Conservation (phyloP, 2,329 filamentous ascomycete genomes). For the Ophiostoma ulmi region DNA sequence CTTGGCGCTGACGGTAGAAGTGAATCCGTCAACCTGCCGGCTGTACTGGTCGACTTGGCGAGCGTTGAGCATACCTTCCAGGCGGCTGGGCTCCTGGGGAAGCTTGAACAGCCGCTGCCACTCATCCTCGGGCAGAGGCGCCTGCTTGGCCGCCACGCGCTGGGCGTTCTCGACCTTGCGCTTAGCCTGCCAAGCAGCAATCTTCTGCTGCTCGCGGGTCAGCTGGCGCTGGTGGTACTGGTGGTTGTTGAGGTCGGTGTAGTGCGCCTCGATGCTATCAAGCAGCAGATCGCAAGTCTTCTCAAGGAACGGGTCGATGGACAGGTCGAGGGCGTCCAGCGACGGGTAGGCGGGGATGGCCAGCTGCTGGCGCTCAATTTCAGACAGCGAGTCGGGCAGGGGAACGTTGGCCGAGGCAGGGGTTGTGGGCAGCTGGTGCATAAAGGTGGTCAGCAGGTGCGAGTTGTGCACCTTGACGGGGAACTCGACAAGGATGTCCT, state of each 20-base stretch:
- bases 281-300: constrained; percentile 96
- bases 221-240: constrained; percentile 93
- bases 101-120: constrained; percentile 99
- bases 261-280: constrained; percentile 95
- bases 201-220: constrained; percentile 91
- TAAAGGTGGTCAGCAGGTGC: constrained; percentile 88
- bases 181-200: constrained; percentile 93
- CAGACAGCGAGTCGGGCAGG: constrained; percentile 72
- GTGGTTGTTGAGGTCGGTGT: constrained; percentile 99
- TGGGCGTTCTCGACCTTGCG: constrained; percentile 92
- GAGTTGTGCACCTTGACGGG: constrained; percentile 93
- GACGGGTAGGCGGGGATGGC: constrained; percentile 73
- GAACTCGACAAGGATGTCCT: constrained; percentile 87
- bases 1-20: constrained; percentile 84
- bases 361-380: constrained; percentile 63
- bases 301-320: constrained; percentile 95
- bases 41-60: constrained; percentile 97
- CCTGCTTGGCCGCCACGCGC: constrained; percentile 78
- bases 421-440: constrained; percentile 79
- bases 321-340: constrained; percentile 82
- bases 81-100: constrained; percentile 83
- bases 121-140: constrained; percentile 87
- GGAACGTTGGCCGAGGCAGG: constrained; percentile 61
- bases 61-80: constrained; percentile 91
- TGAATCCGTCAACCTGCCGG: constrained; percentile 93